Conservation (phyloP, 345 rosid genomes). For the Ceriops decandra region DNA sequence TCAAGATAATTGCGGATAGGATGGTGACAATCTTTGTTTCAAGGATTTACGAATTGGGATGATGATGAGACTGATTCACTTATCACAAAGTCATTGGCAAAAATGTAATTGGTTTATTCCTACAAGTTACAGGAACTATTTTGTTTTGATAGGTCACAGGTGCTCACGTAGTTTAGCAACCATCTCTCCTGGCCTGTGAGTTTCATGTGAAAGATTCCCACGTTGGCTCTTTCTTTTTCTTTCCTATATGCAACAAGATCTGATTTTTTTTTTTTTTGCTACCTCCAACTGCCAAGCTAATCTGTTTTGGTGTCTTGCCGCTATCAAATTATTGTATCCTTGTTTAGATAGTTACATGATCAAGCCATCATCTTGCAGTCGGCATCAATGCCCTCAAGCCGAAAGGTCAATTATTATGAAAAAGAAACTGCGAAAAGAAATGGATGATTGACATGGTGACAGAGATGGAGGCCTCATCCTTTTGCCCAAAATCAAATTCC, state of each 20-base stretch:
- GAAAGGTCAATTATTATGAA: background rate
- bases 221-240: background rate
- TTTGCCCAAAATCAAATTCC: background rate
- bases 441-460: slow-evolving; percentile 5
- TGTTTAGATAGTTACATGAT: background rate
- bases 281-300: background rate
- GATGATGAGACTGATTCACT: too few relatives aligned
- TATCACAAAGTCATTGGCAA: too few relatives aligned
- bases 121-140: background rate
- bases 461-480: background rate
- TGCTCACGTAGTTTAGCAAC: background rate
- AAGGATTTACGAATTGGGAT: too few relatives aligned
- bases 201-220: too few relatives aligned
- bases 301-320: background rate
- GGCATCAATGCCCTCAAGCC: background rate
- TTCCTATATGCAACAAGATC: background rate
- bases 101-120: background rate
- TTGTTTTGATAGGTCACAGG: background rate
- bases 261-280: background rate
- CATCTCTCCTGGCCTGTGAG: background rate
- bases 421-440: background rate
- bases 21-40: too few relatives aligned
- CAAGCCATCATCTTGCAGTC: background rate
- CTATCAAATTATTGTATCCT: background rate
- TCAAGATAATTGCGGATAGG: too few relatives aligned